Evolutionary conservation across 1,284 basidiomycete genomes (phyloP), one percentile per base, ranked within the genome.

Genomic region (Xerocomus nothofagi): DNA sequence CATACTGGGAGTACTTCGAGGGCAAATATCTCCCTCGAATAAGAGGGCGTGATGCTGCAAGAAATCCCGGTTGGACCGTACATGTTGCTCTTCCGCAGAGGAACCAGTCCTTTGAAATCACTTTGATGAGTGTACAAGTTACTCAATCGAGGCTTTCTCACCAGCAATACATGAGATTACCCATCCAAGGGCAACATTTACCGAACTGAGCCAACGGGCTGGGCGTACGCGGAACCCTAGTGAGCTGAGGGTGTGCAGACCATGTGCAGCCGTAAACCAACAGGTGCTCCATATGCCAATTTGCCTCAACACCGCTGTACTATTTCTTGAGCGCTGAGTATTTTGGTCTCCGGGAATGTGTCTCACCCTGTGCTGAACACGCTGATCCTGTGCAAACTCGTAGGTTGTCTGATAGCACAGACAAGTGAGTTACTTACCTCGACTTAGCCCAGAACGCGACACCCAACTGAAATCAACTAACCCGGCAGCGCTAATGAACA

Each of bases 161-260:
- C 86, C 80, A 39, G 78, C 61, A 5, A 74, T 51, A 12, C 73
- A 53, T 17, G 83, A 70, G 23, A 72, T 51, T 9, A 66, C 55
- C 84, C 84, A 87, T 43, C 86, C 85, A 40, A 76, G 41, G n/a
- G 59, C 48, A 26, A 80, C 76, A 14, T 71, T 67, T 6, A 66
- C 62, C 3, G 65, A 61, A 53, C 75, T 79, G 20, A 79, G 65
- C 67, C 80, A 73, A 10, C 65, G 57, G 8, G 80, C 76, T 54
- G 81, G 78, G 27, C 75, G 75, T 52, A 72, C 73, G 46, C 73
- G 74, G 44, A 88, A 69, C 9, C 84, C 80, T 36, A 88, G 71
- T 17, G 82, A 79, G 56, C 74, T 77, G 70, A 88, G 84, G 0
- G 82, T 80, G 62, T 89, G 86, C n/a, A 86, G 59, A 3, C 79